Base-by-base conservation (phyloP, 2,329 filamentous ascomycete genomes). In the Epichloe scottii region DNA sequence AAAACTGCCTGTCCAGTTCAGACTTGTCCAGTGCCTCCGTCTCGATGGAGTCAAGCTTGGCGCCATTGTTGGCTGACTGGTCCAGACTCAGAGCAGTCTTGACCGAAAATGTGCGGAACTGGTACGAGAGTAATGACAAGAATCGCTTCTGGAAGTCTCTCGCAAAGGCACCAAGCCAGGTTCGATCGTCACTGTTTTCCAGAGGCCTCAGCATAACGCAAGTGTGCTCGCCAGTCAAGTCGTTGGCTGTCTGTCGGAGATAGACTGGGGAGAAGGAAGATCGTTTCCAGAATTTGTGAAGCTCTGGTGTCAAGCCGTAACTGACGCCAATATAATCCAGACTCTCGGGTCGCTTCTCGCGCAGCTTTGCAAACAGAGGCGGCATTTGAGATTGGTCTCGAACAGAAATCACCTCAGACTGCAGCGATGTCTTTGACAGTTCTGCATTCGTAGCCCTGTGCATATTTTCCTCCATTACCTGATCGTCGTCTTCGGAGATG, bases 281-380 rank as follows among this genome's bases (percentile, higher is more conserved):
- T 37, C 87, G 85, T 70, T 96, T 95, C 93, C 93, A 98, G 75
- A 98, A 98, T 63, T 88, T 94, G 71, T 95, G 93, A 14, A 98
- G 80, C 14, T 81, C 77, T 39, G 83, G 76, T 0, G 93, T 98
- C 51, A 98, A 74, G 49, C 93, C 94, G 65, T 95, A 98, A 62
- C 88, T 95, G 47, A 98, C 94, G 63, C 94, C 93, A 15, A 98
- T 69, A 62, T 97, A 98, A 68, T 98, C 93, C 6, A 98, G 80
- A 5, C 72, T 72, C 43, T 87, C 84, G 0, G 93, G 85, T 52
- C 82, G 83, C 56, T 87, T 82, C 68, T 98, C 89, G 0, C 85
- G 81, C 33, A 98, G 75, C 60, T 90, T 91, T 11, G 89, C 80
- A 62, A 98, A 97, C 2, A 98, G 76, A 0, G 94, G 89, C 30